Evolutionary conservation across 2,329 filamentous ascomycete genomes (phyloP).

Genomic region (Diaporthe batatas): DNA sequence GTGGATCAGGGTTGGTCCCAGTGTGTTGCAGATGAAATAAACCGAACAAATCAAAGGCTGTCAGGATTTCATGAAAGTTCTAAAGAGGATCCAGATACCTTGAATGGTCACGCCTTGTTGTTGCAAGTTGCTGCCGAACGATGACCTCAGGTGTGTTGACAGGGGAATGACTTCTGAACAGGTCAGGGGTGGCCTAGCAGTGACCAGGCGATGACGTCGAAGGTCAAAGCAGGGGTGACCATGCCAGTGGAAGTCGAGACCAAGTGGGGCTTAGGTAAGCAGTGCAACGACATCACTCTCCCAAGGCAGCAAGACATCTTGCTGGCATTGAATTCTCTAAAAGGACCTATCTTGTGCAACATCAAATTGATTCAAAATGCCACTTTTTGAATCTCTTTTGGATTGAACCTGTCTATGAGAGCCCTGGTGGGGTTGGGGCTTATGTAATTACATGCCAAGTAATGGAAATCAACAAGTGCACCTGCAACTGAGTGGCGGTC

Average conservation of each 20-base stretch:
- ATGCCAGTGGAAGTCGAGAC: neutral
- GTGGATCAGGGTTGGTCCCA: too few relatives aligned
- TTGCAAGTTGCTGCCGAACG: neutral
- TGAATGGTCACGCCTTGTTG: neutral
- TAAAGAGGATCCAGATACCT: neutral
- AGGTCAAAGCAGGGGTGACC: slow-evolving; percentile 11
- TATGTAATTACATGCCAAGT: too few relatives aligned
- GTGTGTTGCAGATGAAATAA: too few relatives aligned
- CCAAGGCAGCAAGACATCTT: neutral
- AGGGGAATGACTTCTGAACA: neutral
- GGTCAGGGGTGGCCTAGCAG: slow-evolving; percentile 5
- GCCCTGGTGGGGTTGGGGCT: neutral
- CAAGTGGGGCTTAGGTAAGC: slow-evolving; percentile 24
- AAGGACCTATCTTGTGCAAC: neutral
- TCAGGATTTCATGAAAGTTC: neutral
- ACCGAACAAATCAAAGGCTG: fast-evolving
- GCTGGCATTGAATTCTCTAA: neutral
- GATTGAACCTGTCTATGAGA: fast-evolving
- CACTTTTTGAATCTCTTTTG: neutral
- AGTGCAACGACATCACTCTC: slow-evolving; percentile 12
- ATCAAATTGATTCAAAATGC: neutral
- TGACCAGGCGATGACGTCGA: slow-evolving; percentile 34
- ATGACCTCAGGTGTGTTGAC: slow-evolving; percentile 11
- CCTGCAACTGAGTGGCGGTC: too few relatives aligned
- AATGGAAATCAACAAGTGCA: too few relatives aligned